A percentile compares a stretch with the other conserved stretches of the same genome.
phyloP scores from a whole-genome alignment of 1,284 basidiomycete genomes.

The Limonomyces culmigenus region DNA sequence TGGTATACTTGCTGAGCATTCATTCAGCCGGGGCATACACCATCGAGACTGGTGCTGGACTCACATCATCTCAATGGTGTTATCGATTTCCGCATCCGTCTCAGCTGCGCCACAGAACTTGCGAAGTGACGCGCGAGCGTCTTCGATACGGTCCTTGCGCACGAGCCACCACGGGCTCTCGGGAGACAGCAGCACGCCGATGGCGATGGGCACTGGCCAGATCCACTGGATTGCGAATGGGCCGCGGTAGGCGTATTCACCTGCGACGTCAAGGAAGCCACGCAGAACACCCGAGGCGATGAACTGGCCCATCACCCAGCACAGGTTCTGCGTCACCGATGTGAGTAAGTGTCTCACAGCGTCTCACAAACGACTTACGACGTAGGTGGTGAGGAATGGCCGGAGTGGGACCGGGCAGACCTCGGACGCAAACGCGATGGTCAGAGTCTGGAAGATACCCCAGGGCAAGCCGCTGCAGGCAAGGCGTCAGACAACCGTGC shows the following conservation, averaged over 20 bases:
- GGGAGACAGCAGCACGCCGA: constrained; percentile 11
- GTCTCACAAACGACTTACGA: too few species aligned
- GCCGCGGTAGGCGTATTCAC: not conserved
- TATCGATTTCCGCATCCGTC: constrained; percentile 9
- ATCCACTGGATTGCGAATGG: not conserved
- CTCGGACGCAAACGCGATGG: constrained; percentile 26
- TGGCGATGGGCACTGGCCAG: not conserved
- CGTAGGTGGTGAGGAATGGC: constrained; percentile 24
- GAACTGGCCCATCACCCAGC: constrained; percentile 23
- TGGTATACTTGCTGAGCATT: constrained; percentile 22
- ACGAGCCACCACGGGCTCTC: constrained; percentile 24
- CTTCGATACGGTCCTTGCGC: constrained; percentile 21
- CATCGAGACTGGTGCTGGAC: constrained; percentile 1
- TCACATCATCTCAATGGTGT: not conserved
- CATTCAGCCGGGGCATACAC: constrained; percentile 22
- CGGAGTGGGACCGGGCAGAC: constrained; percentile 25
- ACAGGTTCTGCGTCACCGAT: too few species aligned
- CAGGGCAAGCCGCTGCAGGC: constrained; percentile 21
- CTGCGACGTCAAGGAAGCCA: constrained; percentile 8
- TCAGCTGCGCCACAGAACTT: constrained; percentile 8
- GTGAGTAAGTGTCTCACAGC: too few species aligned
- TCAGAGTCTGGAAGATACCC: constrained; percentile 24
- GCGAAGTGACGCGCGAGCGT: constrained; percentile 25
- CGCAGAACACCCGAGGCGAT: constrained; percentile 23
- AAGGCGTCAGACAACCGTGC: too few species aligned